Evolutionary conservation across 1,284 basidiomycete genomes (phyloP).

Genomic region (Mycena citricolor): DNA sequence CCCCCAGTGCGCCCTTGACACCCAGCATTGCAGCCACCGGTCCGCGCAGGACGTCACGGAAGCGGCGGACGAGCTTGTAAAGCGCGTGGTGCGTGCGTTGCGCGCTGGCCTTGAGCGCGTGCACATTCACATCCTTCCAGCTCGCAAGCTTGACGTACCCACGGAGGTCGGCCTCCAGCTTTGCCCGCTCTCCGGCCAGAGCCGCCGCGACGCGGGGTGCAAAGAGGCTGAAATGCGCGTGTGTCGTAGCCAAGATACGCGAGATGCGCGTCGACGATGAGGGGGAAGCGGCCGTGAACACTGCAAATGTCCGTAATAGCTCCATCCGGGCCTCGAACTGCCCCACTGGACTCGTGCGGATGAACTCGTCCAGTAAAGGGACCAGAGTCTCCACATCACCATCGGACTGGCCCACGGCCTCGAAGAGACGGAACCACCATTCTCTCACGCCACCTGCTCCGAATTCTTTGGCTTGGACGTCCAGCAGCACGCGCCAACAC

Average conservation of each 20-base stretch:
- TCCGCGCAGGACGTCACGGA: constrained; percentile 85
- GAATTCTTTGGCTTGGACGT: constrained; percentile 68
- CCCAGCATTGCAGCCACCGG: constrained; percentile 53
- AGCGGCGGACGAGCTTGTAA: constrained; percentile 90
- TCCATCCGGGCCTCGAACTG: constrained; percentile 75
- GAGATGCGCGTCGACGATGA: no score
- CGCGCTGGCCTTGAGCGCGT: constrained; percentile 91
- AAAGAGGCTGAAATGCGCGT: constrained; percentile 70
- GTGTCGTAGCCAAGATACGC: constrained; percentile 68
- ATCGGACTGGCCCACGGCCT: constrained; percentile 51
- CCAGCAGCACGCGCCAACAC: constrained; percentile 84
- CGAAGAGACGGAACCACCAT: constrained; percentile 95
- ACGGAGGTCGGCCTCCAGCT: constrained; percentile 80
- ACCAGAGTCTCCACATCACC: constrained; percentile 62
- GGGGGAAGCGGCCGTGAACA: no score
- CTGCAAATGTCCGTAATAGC: constrained; percentile 71
- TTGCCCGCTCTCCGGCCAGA: constrained; percentile 59
- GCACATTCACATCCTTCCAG: constrained; percentile 98
- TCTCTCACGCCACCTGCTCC: constrained; percentile 67
- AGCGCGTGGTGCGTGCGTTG: constrained; percentile 89
- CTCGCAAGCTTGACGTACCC: constrained; percentile 93
- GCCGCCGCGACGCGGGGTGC: constrained; percentile 46
- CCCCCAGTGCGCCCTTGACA: constrained; percentile 39
- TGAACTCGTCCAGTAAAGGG: constrained; percentile 81
- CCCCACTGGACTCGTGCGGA: constrained; percentile 79